phyloP scores from a whole-genome alignment of 352 stramenopile species.

The Phytophthora brassicae region DNA sequence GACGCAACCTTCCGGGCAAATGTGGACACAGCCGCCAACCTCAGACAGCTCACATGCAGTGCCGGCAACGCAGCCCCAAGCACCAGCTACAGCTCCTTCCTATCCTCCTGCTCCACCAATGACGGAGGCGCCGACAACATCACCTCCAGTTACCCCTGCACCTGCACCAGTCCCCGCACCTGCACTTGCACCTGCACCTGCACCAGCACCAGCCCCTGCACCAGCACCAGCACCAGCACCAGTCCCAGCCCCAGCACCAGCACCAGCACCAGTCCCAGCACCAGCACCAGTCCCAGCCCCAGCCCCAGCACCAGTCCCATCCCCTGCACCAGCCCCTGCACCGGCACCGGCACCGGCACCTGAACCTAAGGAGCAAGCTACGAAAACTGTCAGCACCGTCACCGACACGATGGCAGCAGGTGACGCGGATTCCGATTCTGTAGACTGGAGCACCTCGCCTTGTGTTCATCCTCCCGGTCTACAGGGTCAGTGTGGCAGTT shows the following conservation, averaged over 20 bases:
- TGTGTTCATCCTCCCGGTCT: slow-evolving; percentile 86
- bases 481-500: slow-evolving; percentile 96
- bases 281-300: slow-evolving; percentile 4
- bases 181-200: neutral
- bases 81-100: neutral
- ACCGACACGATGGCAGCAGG: slow-evolving; percentile 9
- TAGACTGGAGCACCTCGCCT: slow-evolving; percentile 47
- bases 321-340: no score
- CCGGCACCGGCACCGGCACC: slow-evolving; percentile 19
- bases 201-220: slow-evolving; percentile 27
- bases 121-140: slow-evolving; percentile 20
- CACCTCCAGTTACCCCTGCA: neutral
- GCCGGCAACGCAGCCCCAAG: slow-evolving; percentile 3
- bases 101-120: neutral
- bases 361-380: slow-evolving; percentile 18
- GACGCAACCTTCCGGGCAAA: neutral
- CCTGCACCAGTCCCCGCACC: neutral
- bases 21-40: neutral
- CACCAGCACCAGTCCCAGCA: no score
- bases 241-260: no score
- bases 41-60: neutral
- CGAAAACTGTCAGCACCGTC: neutral
- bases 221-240: slow-evolving; percentile 16
- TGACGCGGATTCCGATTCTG: slow-evolving; percentile 27
- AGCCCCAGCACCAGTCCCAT: no score